Base-by-base conservation (phyloP, 345 rosid species). In the Eutrema yunnanense region DNA sequence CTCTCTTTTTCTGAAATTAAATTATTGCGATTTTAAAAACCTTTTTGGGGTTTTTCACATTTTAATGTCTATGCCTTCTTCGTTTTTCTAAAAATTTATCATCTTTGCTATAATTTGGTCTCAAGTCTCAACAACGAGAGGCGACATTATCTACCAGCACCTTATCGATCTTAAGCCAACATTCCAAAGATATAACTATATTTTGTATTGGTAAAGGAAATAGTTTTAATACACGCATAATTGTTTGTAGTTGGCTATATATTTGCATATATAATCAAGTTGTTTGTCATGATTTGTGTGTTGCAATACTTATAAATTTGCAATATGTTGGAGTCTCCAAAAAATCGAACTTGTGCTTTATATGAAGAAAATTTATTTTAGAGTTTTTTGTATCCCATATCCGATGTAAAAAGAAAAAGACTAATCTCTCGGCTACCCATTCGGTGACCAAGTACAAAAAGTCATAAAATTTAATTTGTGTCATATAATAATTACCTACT, bases 51-150 rank as follows among this genome's bases (percentile, higher is more conserved):
- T 10, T 73, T 59, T 74, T 50, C 48, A 67, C 32, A 52, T 48
- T 42, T 36, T 47, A 11, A 53, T 34, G 33, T 60, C 48, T 40
- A 9, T 36, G 40, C 60, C 61, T 67, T 75, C 68, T 75, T 52
- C 41, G 68, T 62, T 61, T 60, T 60, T 16, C 52, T 32, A 50
- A 58, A 66, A 74, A 22, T 10, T 59, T 2, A 57, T 48, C 65
- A 47, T 47, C 51, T 73, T 65, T 64, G 71, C 58, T 46, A 22
- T 22, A 22, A 36, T 48, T 46, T 65, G 65, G 34, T 73, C 42
- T 57, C 51, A 72, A 54, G 34, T 73, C 42, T 57, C 51, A 72
- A 54, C 38, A 72, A 54, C 38, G 55, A 72, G 64, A 8, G 56
- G 76, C 30, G 63, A 22, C 0, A 22, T 44, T 72, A 60, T 73